Base-by-base conservation (phyloP, 2,329 filamentous ascomycete species). In the Claviceps pazoutovae region DNA sequence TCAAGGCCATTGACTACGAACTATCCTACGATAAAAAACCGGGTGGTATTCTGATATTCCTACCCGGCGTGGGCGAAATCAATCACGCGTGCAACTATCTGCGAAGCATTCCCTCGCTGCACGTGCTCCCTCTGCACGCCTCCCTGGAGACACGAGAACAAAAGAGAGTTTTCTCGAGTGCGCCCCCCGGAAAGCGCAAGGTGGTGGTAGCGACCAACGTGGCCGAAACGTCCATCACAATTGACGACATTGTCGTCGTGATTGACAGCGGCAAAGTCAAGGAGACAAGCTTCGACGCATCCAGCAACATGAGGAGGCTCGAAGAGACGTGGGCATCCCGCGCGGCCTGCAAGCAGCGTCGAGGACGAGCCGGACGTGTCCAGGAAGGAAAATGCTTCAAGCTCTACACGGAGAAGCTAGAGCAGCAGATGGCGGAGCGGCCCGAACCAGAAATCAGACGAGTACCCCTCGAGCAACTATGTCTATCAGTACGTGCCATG, bases 201-300 rank as follows among this genome's bases (percentile, higher is more conserved):
- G 80, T 98, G 13, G 86, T 98, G 37, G 87, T 91, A 6, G 88
- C 93, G 1, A 98, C 93, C 45, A 98, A 98, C 61, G 91, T 98
- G 2, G 93, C 93, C 2, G 93, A 98, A 66, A 98, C 93, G 0
- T 97, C 93, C 2, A 97, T 98, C 64, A 98, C 93, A 0, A 98
- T 98, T 54, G 90, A 96, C 63, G 93, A 98, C 63, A 87, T 98
- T 50, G 86, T 97, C 2, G 91, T 88, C 2, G 93, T 98, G 46
- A 91, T 98, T 56, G 93, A 98, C 65, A 93, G 86, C 11, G 93
- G 93, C 30, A 83, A 88, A 50, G 93, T 98, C 54, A 98, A 98
- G 64, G 91, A 98, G 67, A 98, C 90, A 0, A 91, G 87, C 63
- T 97, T 90, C 60, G 93, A 97, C 64, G 81, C 88, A 0, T 79